phyloP scores from a whole-genome alignment of 2,329 filamentous ascomycete genomes.

The Sclerotinia sclerotiorum region DNA sequence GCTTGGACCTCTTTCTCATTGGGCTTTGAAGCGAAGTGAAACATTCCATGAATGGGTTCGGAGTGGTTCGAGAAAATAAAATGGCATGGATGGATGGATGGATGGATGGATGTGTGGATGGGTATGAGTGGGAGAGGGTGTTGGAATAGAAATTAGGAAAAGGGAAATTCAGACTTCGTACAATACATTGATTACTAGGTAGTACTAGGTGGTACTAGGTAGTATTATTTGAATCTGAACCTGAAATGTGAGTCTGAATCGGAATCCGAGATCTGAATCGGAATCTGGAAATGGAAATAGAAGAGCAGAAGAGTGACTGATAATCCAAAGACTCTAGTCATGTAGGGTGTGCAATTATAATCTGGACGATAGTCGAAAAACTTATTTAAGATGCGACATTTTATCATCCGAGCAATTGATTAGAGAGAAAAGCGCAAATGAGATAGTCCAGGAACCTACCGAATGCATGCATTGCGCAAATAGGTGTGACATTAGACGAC shows the following conservation, averaged over 20 bases:
- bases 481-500: neutral
- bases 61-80: constrained; percentile 2
- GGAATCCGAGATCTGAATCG: neutral
- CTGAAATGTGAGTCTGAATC: neutral
- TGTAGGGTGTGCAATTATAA: neutral
- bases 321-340: neutral
- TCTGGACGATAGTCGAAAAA: neutral
- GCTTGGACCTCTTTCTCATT: constrained; percentile 21
- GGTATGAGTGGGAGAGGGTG: too few relatives aligned
- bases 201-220: neutral
- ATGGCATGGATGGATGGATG: neutral
- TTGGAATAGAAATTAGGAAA: neutral
- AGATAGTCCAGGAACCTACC: too few relatives aligned
- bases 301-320: neutral
- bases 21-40: constrained; percentile 22
- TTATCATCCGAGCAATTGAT: neutral
- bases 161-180: neutral
- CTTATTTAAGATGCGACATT: neutral
- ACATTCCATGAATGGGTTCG: constrained; percentile 10
- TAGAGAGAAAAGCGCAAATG: neutral
- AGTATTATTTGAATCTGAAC: too few relatives aligned
- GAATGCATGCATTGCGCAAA: neutral
- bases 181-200: neutral
- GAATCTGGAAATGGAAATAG: neutral
- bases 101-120: neutral